phyloP scores from a whole-genome alignment of 345 rosid species.

The Crucihimalaya himalaica region DNA sequence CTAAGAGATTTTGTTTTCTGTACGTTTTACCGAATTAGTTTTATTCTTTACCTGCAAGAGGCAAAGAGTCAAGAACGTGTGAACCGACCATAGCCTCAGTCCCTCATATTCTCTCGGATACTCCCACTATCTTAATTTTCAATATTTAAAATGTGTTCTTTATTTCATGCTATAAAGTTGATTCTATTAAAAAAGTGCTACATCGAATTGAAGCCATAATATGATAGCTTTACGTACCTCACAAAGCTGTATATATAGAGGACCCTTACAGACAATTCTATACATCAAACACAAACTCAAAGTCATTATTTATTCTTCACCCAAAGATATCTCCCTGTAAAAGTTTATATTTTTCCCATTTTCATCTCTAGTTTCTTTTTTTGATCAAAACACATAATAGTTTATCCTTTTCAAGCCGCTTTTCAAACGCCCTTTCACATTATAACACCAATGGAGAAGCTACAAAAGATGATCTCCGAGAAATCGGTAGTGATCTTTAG shows the following conservation, averaged over 20 bases:
- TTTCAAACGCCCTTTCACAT: neutral
- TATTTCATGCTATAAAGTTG: neutral
- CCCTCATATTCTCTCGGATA: neutral
- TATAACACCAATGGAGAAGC: constrained; percentile 56
- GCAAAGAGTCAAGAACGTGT: constrained; percentile 14
- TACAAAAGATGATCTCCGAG: constrained; percentile 59
- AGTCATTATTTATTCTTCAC: constrained; percentile 23
- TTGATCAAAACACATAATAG: neutral
- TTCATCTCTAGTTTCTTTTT: neutral
- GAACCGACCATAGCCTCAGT: constrained; percentile 4
- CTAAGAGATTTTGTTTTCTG: constrained; percentile 13
- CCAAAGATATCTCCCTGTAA: neutral
- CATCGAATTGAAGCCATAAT: neutral
- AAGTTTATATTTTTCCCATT: neutral
- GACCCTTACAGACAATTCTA: neutral
- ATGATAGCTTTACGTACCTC: neutral
- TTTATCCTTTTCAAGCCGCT: neutral
- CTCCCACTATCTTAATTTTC: neutral
- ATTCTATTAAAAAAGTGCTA: constrained; percentile 7
- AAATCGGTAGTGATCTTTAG: constrained; percentile 89
- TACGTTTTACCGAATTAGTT: constrained; percentile 1
- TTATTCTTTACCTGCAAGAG: constrained; percentile 17
- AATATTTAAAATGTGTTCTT: constrained; percentile 5
- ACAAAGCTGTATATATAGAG: constrained; percentile 17
- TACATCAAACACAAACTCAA: constrained; percentile 5